Conservation (phyloP, 2,329 filamentous ascomycete species). For the Venturiaceae sp. region DNA sequence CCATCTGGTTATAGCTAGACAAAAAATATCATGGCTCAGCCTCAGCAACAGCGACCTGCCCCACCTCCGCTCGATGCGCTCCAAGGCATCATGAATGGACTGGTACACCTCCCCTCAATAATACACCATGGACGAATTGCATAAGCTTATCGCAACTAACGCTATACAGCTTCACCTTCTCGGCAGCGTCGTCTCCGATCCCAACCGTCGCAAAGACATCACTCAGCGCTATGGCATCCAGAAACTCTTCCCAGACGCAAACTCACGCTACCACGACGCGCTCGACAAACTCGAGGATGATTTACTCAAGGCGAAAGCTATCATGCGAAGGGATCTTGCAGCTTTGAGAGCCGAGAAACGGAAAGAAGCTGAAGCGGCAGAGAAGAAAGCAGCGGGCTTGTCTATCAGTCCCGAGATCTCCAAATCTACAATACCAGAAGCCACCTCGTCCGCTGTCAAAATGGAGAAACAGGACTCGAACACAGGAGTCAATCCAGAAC, state of each 20-base stretch:
- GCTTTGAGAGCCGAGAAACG: conserved; percentile 11
- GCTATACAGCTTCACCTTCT: conserved; percentile 30
- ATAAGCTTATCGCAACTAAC: not conserved
- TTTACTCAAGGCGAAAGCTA: conserved; percentile 24
- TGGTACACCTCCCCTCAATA: not conserved
- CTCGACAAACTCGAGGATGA: conserved; percentile 42
- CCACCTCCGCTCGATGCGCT: conserved; percentile 2
- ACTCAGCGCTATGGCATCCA: conserved; percentile 24
- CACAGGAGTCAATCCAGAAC: conserved; percentile 2
- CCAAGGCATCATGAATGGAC: conserved; percentile 6
- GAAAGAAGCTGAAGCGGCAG: conserved; percentile 5
- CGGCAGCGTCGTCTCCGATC: conserved; percentile 34
- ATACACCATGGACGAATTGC: not conserved
- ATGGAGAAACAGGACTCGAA: conserved; percentile 7
- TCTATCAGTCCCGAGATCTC: conserved; percentile 23
- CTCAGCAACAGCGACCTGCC: not conserved
- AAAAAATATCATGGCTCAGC: conserved; percentile 5
- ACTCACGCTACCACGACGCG: conserved; percentile 36
- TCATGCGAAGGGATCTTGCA: conserved; percentile 22
- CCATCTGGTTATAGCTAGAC: too few relatives aligned
- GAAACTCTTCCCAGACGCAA: conserved; percentile 27
- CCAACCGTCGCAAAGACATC: conserved; percentile 20
- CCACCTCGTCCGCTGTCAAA: not conserved
- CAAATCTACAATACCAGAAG: not conserved
- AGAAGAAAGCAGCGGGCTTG: conserved; percentile 10